These are phyloP conservation scores for Pythium insidiosum DNA, from an alignment of 352 stramenopile species.

Conservation along the genomic window DNA sequence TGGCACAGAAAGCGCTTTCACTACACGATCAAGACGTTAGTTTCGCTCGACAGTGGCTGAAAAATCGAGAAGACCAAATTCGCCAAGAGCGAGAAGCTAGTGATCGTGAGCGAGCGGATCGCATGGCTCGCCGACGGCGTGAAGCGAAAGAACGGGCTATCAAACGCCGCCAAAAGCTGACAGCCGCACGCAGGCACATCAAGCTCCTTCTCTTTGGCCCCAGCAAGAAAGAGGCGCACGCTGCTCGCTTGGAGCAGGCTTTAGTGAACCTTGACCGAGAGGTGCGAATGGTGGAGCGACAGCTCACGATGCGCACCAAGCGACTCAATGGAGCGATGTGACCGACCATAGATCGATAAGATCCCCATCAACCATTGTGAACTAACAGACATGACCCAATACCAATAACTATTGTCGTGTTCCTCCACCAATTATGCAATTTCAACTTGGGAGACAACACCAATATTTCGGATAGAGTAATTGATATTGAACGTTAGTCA, in stretches of 20 bases:
- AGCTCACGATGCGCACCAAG: too few species aligned
- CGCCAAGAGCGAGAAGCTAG: constrained; percentile 9
- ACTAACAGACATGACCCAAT: too few species aligned
- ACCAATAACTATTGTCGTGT: too few species aligned
- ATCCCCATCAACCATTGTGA: too few species aligned
- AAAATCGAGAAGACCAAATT: constrained; percentile 14
- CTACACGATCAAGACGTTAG: constrained; percentile 23
- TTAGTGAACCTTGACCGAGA: constrained; percentile 31
- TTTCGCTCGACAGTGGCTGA: constrained; percentile 23
- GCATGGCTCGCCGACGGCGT: constrained; percentile 7
- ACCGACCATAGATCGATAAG: too few species aligned
- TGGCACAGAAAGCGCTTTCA: constrained; percentile 28
- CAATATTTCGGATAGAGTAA: too few species aligned
- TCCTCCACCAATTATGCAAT: too few species aligned
- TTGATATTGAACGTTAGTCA: too few species aligned
- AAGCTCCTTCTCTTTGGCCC: constrained; percentile 16
- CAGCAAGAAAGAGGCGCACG: constrained; percentile 22
- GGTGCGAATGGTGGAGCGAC: constrained; percentile 18
- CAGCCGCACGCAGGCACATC: constrained; percentile 10
- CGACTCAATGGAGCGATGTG: too few species aligned
- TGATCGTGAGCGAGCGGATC: constrained; percentile 1
- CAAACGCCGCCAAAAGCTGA: constrained; percentile 18
- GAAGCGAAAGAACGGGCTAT: constrained; percentile 2
- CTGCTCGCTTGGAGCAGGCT: constrained; percentile 17
- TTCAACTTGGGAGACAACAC: too few species aligned